Base-by-base conservation (phyloP, 148 eudicot species). In the Vaccinium darrowii region DNA sequence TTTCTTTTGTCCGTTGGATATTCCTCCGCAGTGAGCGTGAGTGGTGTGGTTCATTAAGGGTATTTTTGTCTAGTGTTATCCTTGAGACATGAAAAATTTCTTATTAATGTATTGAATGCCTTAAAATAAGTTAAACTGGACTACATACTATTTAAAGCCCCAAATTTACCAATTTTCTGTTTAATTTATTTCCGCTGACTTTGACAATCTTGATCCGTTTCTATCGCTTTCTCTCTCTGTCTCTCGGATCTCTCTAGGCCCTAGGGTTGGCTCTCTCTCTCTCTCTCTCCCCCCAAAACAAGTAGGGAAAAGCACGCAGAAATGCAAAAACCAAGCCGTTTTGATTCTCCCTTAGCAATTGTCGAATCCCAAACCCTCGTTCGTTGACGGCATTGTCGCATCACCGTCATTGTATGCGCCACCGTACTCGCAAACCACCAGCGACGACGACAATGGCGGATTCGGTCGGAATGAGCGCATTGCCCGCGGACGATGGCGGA, bases 361-460 rank as follows among this genome's bases (percentile, higher is more conserved):
- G 78, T 54, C 53, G 12, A 43, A 47, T 13, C 63, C 54, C 43
- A 23, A 53, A 54, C n/a, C 80, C 18, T 51, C 36, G 7, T 8
- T 19, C 36, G 21, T 57, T 49, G 50, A 77, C 80, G 80, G 57
- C 80, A 54, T 50, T 21, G 56, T 33, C 52, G 52, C 78, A 25
- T 39, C 27, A 75, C 6, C 78, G 11, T 47, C 78, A 19, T n/a
- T 75, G 51, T 9, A 19, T 19, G 78, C n/a, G 53, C 78, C 78
- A 75, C 78, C 19, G 78, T 2, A 74, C 43, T 18, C 51, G 78
- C 78, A 21, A 65, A 47, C 15, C 78, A 43, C 53, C 78, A 47
- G 78, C 78, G 50, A 43, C 43, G 47, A 78, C 60, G 47, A 78
- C n/a, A 27, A 78, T 78, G 81, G 81, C 47, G 63, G 63, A 78